Base-by-base conservation (phyloP, 179 eudicot genomes). In the Patellifolia procumbens region DNA sequence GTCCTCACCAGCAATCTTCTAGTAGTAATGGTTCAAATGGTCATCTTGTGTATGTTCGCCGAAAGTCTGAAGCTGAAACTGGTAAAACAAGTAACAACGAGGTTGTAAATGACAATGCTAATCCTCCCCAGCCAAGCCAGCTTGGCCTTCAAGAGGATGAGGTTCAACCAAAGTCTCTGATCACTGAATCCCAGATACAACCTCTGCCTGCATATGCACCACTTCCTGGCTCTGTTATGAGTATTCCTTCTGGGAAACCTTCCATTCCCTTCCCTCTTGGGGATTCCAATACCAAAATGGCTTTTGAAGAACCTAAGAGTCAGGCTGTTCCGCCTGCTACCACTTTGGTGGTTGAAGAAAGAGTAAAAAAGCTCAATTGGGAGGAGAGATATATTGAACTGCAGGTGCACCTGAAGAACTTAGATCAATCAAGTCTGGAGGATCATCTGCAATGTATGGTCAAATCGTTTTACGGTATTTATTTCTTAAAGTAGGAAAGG, bases 1-100 rank as follows among this genome's bases (percentile, higher is more conserved):
- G 78, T 69, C 63, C 85, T 66, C 87, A 83, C 51, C 89, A 78
- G 65, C 89, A 83, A 59, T 81, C 89, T 68, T 76, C 86, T 48
- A 74, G 81, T 55, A 74, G 64, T 70, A 88, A 64, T 83, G 80
- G 86, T 79, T 88, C 83, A 48, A 89, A 77, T 77, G 88, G 93
- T 53, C 91, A 87, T 89, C 91, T 90, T 60, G 98, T 93, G 34
- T 91, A 94, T 83, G 93, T 89, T 43, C 90, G 97, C 58, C 83
- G 97, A 75, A 94, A 87, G 77, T 77, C 88, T 55, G 98, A 94
- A 81, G 68, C 78, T 26, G 98, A 93, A 76, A 61, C 68, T 74
- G 83, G 81, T 70, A 93, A 89, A 81, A 82, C 46, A 79, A 75
- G 79, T 81, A 79, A 70, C 74, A 70, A 61, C 68, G 87, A 84